phyloP scores from a whole-genome alignment of 2,329 filamentous ascomycete genomes.

The Emmonsiellopsis sp. region DNA sequence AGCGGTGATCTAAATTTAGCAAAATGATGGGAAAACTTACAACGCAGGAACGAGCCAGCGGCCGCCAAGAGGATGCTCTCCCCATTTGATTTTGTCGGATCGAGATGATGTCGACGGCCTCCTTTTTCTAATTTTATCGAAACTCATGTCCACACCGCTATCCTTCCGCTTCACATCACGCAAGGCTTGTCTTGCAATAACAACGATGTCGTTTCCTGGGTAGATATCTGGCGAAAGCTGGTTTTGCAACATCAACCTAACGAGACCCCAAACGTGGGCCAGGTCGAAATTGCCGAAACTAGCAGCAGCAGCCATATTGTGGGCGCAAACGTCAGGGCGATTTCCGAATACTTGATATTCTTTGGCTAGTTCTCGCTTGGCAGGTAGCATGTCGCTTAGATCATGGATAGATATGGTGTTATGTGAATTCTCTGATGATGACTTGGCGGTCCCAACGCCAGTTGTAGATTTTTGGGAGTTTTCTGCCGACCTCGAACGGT shows the following conservation, averaged over 20 bases:
- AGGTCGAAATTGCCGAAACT: constrained; percentile 62
- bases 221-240: constrained; percentile 62
- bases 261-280: constrained; percentile 73
- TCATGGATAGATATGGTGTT: constrained; percentile 68
- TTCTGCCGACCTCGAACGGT: constrained; percentile 43
- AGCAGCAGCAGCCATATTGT: constrained; percentile 71
- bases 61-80: constrained; percentile 45
- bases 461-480: constrained; percentile 44
- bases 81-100: constrained; percentile 45
- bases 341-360: constrained; percentile 79
- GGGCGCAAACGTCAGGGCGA: constrained; percentile 67
- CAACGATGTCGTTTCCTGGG: constrained; percentile 51
- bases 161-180: constrained; percentile 33
- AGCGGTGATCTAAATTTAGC: neutral
- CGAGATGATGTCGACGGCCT: constrained; percentile 26
- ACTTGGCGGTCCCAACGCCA: constrained; percentile 44
- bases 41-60: constrained; percentile 48
- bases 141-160: constrained; percentile 23
- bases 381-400: constrained; percentile 61
- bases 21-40: constrained; percentile 9
- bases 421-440: constrained; percentile 39
- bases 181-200: constrained; percentile 57
- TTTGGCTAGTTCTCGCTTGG: constrained; percentile 64
- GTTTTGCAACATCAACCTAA: constrained; percentile 66
- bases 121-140: constrained; percentile 23